Evolutionary conservation across 371 early-diverging fungal genomes (phyloP), one percentile per base, ranked within the genome.

Genomic region (Rhizomucor miehei): DNA sequence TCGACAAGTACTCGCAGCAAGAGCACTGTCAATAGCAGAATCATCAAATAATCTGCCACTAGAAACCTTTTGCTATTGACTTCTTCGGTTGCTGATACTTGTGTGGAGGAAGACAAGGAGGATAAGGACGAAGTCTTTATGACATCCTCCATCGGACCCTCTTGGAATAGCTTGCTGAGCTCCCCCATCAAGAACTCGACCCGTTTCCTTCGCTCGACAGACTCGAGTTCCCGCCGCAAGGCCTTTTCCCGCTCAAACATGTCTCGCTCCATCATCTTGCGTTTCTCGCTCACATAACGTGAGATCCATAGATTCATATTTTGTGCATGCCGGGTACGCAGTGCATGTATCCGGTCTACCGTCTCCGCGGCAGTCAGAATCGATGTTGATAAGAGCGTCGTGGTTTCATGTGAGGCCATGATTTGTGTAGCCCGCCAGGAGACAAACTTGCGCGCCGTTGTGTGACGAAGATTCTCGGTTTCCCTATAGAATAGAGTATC

Each of bases 391-490:
- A 43, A 19, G 3, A 50, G 23, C 38, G 44, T 39, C 21, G 40
- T 36, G 29, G 38, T 44, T 17, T 9, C 6, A n/a, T 17, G 24
- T 8, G 43, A 25, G 11, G 43, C 48, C 45, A 48, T 17, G 24
- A 58, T n/a, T 29, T 62, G 69, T 10, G 54, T 53, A 23, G 66
- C 53, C 20, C 83, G 66, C 84, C 84, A 83, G 48, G 66, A 63
- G 19, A 78, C 68, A 62, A 83, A 86, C 65, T 76, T 77, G 47
- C 74, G 68, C 16, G 81, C 80, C 0, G 81, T 77, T 17, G 66
- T 57, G 48, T 69, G 69, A 12, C 87, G 70, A 10, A 84, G 63
- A 21, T 75, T 74, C 12, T 65, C 69, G 52, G 77, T 64, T 52
- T 75, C 67, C 9, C 74, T 65, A 56, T 75, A 79, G 45, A 82